Evolutionary conservation across 1,284 basidiomycete genomes (phyloP).

Genomic region (Gomphus bonarii): DNA sequence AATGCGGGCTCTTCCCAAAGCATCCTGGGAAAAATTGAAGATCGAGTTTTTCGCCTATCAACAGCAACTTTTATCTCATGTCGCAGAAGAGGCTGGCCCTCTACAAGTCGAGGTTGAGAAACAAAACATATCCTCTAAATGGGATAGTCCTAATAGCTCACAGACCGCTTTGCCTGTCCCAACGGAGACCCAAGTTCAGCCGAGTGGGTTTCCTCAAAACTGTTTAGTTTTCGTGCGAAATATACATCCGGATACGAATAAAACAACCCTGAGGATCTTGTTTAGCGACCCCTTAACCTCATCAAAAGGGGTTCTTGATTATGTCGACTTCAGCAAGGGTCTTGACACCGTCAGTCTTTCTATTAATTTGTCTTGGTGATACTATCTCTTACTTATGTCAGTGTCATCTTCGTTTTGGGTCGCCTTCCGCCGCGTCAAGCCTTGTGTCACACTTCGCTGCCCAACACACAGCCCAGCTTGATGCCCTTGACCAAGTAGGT

Average conservation of each 20-base stretch:
- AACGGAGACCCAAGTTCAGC: neutral
- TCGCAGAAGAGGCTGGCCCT: conserved; percentile 16
- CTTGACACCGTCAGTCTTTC: conserved; percentile 47
- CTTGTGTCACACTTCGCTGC: conserved; percentile 37
- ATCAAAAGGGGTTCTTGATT: conserved; percentile 39
- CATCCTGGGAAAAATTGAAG: conserved; percentile 48
- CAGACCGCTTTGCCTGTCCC: neutral
- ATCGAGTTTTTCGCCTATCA: conserved; percentile 55
- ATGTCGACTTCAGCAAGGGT: conserved; percentile 70
- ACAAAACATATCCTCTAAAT: neutral
- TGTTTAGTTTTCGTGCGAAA: conserved; percentile 63
- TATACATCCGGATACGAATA: conserved; percentile 63
- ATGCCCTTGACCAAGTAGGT: conserved; percentile 40
- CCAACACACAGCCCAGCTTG: conserved; percentile 28
- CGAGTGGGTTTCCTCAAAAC: conserved; percentile 41
- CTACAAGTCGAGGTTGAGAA: neutral
- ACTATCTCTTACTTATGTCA: conserved; percentile 19
- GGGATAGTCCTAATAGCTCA: neutral
- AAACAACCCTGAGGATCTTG: conserved; percentile 57
- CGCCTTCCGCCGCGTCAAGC: conserved; percentile 32
- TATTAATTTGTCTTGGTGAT: neutral
- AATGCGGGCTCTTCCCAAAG: conserved; percentile 45
- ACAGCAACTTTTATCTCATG: conserved; percentile 36
- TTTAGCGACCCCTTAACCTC: conserved; percentile 34
- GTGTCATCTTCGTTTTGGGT: conserved; percentile 64